Base-by-base conservation (phyloP, 345 rosid species). In the Rhizophora apiculata region DNA sequence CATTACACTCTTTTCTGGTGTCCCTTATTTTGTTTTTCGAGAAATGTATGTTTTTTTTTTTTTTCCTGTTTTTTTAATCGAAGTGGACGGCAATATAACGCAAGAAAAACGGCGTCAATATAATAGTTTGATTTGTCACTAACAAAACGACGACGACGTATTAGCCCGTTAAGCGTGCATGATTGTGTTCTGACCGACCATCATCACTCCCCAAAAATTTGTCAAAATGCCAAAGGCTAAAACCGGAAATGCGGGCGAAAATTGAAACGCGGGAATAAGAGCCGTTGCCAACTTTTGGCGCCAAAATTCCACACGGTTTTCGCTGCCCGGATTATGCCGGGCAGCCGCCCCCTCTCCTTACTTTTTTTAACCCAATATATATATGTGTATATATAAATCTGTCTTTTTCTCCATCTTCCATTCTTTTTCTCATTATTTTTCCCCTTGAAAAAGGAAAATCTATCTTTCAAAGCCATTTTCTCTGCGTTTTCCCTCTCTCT, bases 231-330 rank as follows among this genome's bases (percentile, higher is more conserved):
- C 9, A 53, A 64, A 48, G 59, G 73, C 48, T 60, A 76, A 73
- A 58, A 53, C 37, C 49, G 77, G 64, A 53, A 54, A 3, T 0
- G 15, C 8, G 22, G 3, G 3, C 16, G 24, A 59, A 24, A 43
- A 15, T 70, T 49, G 15, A 0, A 51, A 51, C 57, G 85, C 85
- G 82, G 85, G 85, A 81, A 78, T 75, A 64, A 70, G 80, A 81
- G 82, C 85, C 85, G 85, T 81, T 81, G 82, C 58, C 18, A 48
- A 64, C 10, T 55, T 67, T 78, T 75, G 71, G 82, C 80, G 82
- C 85, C 82, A 78, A 81, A 77, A 64, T 37, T 36, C 52, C 64
- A 48, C 54, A 31, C 65, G 59, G 43, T 63, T 59, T 52, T 57
- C 5, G 65, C 79, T 71, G 81, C 81, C 84, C 84, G 77, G 10